Base-by-base conservation (phyloP, 2,329 filamentous ascomycete species). In the Diaporthe sp. region DNA sequence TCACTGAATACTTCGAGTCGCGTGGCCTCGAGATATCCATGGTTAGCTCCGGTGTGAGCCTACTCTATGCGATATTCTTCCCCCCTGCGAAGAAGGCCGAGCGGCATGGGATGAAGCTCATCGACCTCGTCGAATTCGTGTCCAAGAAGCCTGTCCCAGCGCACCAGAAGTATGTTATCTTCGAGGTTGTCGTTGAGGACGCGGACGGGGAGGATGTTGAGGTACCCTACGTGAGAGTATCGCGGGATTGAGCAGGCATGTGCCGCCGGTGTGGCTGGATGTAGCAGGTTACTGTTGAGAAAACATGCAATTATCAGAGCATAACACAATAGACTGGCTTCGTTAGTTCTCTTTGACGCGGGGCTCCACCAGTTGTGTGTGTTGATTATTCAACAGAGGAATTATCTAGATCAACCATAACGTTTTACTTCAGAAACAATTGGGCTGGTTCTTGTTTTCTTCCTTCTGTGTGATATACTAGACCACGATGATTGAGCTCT, bases 31-130 rank as follows among this genome's bases (percentile, higher is more conserved):
- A 87, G 28, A 93, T 98, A 73, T 94, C 92, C 76, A 98, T 98
- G 96, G 89, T 99, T 81, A 98, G 95, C 88, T 98, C 95, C n/a
- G 97, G 96, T 2, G 96, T 98, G 78, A 98, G 95, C 85, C 87
- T 99, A 81, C 87, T 99, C 61, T 99, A 98, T 81, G 96, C 97
- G 25, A 94, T 92, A 80, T 99, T 99, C 90, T 98, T 97, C 86
- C 92, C 94, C 3, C 89, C 93, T 0, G 85, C 88, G 25, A 94
- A 94, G 89, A 88, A 95, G 75, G 96, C 95, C 90, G 96, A 98
- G 78, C 91, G 96, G 78, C 89, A 95, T 81, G 87, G 86, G 19
- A 89, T 98, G 85, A 98, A 95, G 86, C 90, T 98, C 85, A 98
- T 95, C 86, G 88, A 96, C 82, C 89, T 99, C 68, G 93, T 98